phyloP scores from a whole-genome alignment of 176 grass and related monocot species.

The Oryza brachyantha region DNA sequence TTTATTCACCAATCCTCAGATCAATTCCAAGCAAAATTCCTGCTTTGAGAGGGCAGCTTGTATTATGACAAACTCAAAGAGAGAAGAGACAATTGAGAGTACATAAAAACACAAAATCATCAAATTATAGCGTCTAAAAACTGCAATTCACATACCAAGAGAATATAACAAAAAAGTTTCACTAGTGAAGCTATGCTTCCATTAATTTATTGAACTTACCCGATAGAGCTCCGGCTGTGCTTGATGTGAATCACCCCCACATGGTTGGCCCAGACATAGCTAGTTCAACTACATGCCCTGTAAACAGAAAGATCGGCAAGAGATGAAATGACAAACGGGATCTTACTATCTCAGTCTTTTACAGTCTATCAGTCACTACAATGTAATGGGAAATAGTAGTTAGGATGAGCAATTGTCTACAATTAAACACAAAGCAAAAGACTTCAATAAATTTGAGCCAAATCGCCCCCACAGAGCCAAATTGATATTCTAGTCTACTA shows the following conservation, averaged over 20 bases:
- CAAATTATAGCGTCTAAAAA: not conserved
- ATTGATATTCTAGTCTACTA: not conserved
- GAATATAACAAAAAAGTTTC: not conserved
- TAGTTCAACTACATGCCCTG: not conserved
- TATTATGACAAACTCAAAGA: conserved; percentile 4
- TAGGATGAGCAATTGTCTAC: not conserved
- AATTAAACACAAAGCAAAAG: not conserved
- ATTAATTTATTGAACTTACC: not conserved
- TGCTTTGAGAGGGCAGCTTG: not conserved
- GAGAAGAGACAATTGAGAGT: not conserved
- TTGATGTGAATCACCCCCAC: not conserved
- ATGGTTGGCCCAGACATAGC: not conserved
- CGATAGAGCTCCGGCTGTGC: not conserved
- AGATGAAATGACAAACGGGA: not conserved
- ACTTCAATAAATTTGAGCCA: not conserved
- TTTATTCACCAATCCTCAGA: not conserved
- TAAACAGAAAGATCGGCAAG: not conserved
- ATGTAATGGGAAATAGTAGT: not conserved
- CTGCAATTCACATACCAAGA: not conserved
- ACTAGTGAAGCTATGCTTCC: not conserved
- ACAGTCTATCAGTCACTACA: not conserved
- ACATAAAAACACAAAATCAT: conserved; percentile 1
- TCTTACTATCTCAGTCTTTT: not conserved
- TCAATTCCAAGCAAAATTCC: conserved; percentile 1
- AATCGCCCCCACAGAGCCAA: not conserved